Evolutionary conservation across 176 grass and related monocot genomes (phyloP).

Genomic region (Carex kokanica): DNA sequence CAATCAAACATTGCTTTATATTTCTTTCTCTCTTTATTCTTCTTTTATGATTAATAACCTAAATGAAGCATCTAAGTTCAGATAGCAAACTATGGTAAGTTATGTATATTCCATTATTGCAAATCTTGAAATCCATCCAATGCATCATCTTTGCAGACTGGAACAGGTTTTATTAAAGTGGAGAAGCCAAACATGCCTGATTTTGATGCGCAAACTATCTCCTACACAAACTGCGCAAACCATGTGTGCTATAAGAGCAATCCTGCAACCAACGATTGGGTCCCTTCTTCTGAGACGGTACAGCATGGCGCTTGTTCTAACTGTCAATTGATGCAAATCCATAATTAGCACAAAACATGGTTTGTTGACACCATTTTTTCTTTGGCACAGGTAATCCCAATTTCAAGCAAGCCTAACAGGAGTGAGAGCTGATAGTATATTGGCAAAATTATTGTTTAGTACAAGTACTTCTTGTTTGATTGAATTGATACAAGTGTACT

Average conservation of each 20-base stretch:
- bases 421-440: slow-evolving; percentile 49
- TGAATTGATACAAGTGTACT: background rate
- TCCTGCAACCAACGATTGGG: slow-evolving; percentile 88
- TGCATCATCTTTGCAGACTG: slow-evolving; percentile 46
- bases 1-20: background rate
- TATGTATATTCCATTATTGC: background rate
- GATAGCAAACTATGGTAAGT: background rate
- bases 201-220: slow-evolving; percentile 13
- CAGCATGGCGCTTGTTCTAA: background rate
- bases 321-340: background rate
- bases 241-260: slow-evolving; percentile 45
- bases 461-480: background rate
- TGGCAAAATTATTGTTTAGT: background rate
- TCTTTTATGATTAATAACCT: background rate
- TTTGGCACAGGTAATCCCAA: slow-evolving; percentile 48
- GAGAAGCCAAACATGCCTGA: slow-evolving; percentile 39
- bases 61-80: background rate
- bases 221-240: slow-evolving; percentile 28
- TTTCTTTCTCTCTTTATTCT: background rate
- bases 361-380: background rate
- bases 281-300: slow-evolving; percentile 66
- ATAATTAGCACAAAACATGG: background rate
- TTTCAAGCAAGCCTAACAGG: slow-evolving; percentile 71
- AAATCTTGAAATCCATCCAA: background rate
- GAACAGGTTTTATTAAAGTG: slow-evolving; percentile 71